Conservation (phyloP, 208 protist species). For the Crithidia thermophila region DNA sequence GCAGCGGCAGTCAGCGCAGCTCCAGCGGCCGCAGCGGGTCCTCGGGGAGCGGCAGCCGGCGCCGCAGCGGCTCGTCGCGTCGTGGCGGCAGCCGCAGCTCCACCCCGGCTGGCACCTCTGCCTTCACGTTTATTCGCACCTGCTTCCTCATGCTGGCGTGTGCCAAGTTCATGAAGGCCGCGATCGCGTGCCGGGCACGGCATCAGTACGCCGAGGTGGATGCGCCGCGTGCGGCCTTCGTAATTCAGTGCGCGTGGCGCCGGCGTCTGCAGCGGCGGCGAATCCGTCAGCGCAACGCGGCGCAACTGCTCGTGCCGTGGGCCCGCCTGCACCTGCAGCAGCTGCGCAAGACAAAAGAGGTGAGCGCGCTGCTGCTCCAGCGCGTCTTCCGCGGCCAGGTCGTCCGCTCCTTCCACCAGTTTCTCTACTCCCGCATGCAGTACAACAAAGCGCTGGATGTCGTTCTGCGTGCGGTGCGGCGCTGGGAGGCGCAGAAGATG, state of each 20-base stretch:
- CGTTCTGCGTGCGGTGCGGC: slow-evolving; percentile 39
- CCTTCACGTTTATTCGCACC: slow-evolving; percentile 15
- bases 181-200: slow-evolving; percentile 28
- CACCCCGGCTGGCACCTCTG: neutral
- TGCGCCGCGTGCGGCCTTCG: slow-evolving; percentile 61
- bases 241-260: slow-evolving; percentile 74
- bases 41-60: slow-evolving; percentile 6
- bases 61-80: slow-evolving; percentile 11
- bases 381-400: slow-evolving; percentile 63
- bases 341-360: slow-evolving; percentile 44
- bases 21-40: slow-evolving; percentile 10
- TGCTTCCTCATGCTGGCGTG: slow-evolving; percentile 31
- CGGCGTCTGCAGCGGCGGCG: slow-evolving; percentile 44
- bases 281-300: slow-evolving; percentile 31
- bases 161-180: slow-evolving; percentile 34
- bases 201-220: slow-evolving; percentile 35
- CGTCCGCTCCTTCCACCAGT: slow-evolving; percentile 59
- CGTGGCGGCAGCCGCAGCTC: slow-evolving; percentile 8
- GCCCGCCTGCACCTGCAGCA: slow-evolving; percentile 40
- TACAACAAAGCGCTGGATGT: slow-evolving; percentile 46
- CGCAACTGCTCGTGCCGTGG: slow-evolving; percentile 56
- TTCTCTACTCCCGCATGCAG: slow-evolving; percentile 58
- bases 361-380: slow-evolving; percentile 64
- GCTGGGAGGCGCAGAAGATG: slow-evolving; percentile 47
- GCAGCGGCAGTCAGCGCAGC: slow-evolving; percentile 4